Evolutionary conservation across 2,329 filamentous ascomycete genomes (phyloP).

Genomic region (Emergomyces africanus): DNA sequence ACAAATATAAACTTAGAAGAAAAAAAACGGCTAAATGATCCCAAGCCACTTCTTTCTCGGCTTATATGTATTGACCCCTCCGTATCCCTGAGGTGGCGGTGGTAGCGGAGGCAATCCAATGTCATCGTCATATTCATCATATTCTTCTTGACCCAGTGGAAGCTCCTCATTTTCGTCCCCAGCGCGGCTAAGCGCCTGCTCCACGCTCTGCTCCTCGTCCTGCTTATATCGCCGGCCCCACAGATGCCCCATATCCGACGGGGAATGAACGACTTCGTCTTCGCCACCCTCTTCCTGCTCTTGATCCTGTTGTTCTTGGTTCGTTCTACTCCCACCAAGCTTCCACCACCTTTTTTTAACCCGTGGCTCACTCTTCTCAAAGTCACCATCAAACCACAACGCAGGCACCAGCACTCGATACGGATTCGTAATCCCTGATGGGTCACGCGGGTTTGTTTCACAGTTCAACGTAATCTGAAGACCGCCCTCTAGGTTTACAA

Average conservation of each 20-base stretch:
- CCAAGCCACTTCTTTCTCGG: conserved; percentile 15
- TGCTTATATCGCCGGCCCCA: neutral
- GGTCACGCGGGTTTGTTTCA: conserved; percentile 75
- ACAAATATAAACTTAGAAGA: neutral
- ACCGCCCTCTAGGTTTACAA: conserved; percentile 66
- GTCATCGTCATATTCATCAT: neutral
- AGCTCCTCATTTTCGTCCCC: neutral
- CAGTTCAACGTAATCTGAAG: conserved; percentile 81
- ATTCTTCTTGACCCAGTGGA: neutral
- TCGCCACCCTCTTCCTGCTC: conserved; percentile 3
- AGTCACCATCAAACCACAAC: conserved; percentile 41
- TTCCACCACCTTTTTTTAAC: conserved; percentile 27
- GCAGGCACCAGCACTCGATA: conserved; percentile 79
- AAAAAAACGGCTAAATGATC: conserved; percentile 8
- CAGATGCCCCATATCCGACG: neutral
- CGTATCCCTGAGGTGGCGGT: conserved; percentile 14
- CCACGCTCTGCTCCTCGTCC: neutral
- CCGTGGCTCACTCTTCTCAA: conserved; percentile 24
- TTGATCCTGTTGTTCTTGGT: conserved; percentile 13
- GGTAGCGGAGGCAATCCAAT: neutral
- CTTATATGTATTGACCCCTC: conserved; percentile 21
- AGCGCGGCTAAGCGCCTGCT: neutral
- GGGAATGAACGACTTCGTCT: neutral
- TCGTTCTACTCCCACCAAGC: conserved; percentile 12
- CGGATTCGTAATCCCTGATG: conserved; percentile 72